These are phyloP conservation scores for Aspergillus sp. DNA, from an alignment of 2,329 filamentous ascomycete species.

Conservation along the genomic window DNA sequence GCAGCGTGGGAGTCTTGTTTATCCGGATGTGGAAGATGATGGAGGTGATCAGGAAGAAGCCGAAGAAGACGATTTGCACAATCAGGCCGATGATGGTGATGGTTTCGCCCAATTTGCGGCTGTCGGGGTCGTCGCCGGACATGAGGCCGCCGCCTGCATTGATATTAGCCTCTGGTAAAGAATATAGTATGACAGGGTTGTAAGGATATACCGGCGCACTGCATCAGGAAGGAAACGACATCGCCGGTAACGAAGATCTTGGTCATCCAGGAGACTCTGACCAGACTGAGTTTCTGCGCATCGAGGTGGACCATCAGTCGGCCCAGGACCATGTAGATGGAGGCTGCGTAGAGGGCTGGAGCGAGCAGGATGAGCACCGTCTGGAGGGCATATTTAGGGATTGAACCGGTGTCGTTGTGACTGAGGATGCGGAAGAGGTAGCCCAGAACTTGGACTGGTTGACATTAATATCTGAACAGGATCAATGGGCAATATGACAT, in stretches of 20 bases:
- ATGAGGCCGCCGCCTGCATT: slow-evolving; percentile 20
- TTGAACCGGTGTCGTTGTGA: slow-evolving; percentile 9
- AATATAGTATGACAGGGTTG: background rate
- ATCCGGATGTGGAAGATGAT: slow-evolving; percentile 52
- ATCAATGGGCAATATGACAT: background rate
- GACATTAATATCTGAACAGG: background rate
- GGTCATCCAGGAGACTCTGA: slow-evolving; percentile 6
- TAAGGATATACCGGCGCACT: slow-evolving; percentile 23
- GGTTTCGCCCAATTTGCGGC: slow-evolving; percentile 17
- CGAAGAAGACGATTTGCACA: slow-evolving; percentile 59
- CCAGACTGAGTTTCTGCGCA: background rate
- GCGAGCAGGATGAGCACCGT: slow-evolving; percentile 38
- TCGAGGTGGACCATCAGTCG: background rate
- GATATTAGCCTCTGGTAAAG: background rate
- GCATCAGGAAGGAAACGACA: slow-evolving; percentile 33
- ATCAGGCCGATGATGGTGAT: slow-evolving; percentile 59
- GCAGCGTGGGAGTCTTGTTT: slow-evolving; percentile 27
- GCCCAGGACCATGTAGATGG: slow-evolving; percentile 29
- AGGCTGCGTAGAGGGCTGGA: slow-evolving; percentile 42
- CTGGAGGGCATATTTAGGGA: slow-evolving; percentile 34
- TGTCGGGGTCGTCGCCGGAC: slow-evolving; percentile 10
- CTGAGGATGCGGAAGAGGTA: slow-evolving; percentile 26
- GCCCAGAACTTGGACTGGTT: slow-evolving; percentile 46
- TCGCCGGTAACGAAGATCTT: slow-evolving; percentile 35
- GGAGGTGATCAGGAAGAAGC: slow-evolving; percentile 53